These are phyloP conservation scores for Aleurites moluccanus DNA, from an alignment of 441 rosid genomes.

Conservation along the genomic window DNA sequence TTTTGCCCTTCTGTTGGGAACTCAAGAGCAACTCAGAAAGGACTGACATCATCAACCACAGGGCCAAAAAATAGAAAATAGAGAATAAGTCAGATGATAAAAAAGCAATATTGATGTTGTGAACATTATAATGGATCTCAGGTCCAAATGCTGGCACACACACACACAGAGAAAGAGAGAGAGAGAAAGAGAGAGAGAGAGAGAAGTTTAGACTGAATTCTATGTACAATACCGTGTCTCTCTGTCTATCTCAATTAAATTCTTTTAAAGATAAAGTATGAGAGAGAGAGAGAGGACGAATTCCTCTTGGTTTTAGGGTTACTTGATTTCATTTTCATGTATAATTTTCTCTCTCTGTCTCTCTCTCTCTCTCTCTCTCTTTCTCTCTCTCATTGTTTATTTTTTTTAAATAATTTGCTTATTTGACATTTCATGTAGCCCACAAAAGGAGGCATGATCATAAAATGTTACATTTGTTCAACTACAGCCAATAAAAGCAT, in stretches of 20 bases:
- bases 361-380: not conserved
- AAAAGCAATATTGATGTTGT: not conserved
- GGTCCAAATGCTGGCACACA: not conserved
- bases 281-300: too few species aligned
- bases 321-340: too few species aligned
- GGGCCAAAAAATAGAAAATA: not conserved
- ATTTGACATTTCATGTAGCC: not conserved
- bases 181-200: not conserved
- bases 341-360: too few species aligned
- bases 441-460: not conserved
- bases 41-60: not conserved
- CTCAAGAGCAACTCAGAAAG: not conserved
- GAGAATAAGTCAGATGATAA: not conserved
- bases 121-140: not conserved
- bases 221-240: too few species aligned
- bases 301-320: too few species aligned
- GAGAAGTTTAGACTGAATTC: too few species aligned
- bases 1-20: conserved; percentile 1
- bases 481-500: conserved; percentile 3
- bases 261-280: too few species aligned
- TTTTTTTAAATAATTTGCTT: not conserved
- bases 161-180: too few species aligned
- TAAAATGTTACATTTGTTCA: not conserved
- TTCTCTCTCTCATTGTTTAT: not conserved
- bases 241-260: too few species aligned